Base-by-base conservation (phyloP, 768 basidiomycete species). In the Phylloporus sp. region DNA sequence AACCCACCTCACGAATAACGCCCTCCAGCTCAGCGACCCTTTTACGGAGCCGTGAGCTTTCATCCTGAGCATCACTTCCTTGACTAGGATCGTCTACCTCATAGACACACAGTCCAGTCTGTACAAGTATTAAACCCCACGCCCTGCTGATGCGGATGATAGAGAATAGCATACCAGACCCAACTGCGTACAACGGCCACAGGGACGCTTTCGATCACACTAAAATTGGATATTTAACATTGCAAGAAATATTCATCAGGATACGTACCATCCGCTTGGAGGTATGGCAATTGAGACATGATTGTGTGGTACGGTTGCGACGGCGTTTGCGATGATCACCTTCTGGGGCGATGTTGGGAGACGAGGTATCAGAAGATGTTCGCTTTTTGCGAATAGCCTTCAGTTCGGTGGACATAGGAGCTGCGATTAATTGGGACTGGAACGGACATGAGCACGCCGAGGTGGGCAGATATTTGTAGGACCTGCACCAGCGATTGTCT, bases 91-190 rank as follows among this genome's bases (percentile, higher is more conserved):
- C 86, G 59, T 91, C 88, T 7, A 91, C 81, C 65, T 92, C 88
- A 59, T 92, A 92, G 10, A 91, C 85, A 62, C 89, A 92, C 5
- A 89, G 73, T 2, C 88, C 88, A 43, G 86, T 90, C 86, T 88
- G 56, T 38, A 31, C 35, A 18, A 43, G 12, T 23, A 16, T 46
- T 55, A 20, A 44, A n/a, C n/a, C n/a, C 26, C 16, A 31, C n/a
- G 18, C 41, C 58, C 61, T 48, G 60, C 48, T 31, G 58, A 59
- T 23, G 65, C 31, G 44, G 49, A 67, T 57, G 61, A 65, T 47
- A 65, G 57, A 50, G 59, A 57, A 28, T 63, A 56, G 45, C 71
- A 52, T 49, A 72, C 72, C 47, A 77, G 57, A 28, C 70, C 73
- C 7, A 74, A 66, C 38, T 77, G 66, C 46, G 70, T 66, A 69